phyloP scores from a whole-genome alignment of 345 rosid genomes.

The Atalantia buxifolia region DNA sequence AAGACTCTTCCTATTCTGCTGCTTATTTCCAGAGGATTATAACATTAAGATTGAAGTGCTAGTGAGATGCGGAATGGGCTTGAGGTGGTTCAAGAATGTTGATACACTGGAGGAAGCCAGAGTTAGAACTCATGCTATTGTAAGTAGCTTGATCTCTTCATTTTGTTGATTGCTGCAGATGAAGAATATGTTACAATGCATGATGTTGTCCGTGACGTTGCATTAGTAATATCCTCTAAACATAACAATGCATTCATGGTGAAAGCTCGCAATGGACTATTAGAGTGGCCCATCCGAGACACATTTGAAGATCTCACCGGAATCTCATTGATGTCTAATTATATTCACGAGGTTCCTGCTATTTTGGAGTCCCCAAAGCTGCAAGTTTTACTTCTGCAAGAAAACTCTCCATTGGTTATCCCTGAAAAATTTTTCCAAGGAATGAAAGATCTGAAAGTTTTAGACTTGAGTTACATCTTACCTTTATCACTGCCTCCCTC shows the following conservation, averaged over 20 bases:
- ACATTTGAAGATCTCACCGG: not conserved
- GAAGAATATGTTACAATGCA: not conserved
- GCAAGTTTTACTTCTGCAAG: not conserved
- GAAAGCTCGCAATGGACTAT: not conserved
- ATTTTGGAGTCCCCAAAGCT: not conserved
- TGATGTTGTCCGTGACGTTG: not conserved
- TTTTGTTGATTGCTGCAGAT: not conserved
- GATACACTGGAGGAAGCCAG: not conserved
- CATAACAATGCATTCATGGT: not conserved
- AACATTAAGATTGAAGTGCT: conserved; percentile 2
- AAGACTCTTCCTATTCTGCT: not conserved
- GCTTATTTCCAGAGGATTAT: conserved; percentile 11
- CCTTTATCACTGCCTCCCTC: not conserved
- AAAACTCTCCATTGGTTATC: not conserved
- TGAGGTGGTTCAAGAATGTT: not conserved
- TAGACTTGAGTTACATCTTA: not conserved
- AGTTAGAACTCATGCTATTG: not conserved
- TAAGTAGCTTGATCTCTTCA: not conserved
- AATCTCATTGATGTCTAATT: conserved; percentile 5
- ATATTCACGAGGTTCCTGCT: not conserved
- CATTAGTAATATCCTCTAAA: not conserved
- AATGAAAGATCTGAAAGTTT: conserved; percentile 4
- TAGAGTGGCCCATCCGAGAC: not conserved
- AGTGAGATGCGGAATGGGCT: not conserved
- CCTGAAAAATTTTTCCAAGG: not conserved